phyloP scores from a whole-genome alignment of 441 rosid genomes.

The Bruguiera hainesii region DNA sequence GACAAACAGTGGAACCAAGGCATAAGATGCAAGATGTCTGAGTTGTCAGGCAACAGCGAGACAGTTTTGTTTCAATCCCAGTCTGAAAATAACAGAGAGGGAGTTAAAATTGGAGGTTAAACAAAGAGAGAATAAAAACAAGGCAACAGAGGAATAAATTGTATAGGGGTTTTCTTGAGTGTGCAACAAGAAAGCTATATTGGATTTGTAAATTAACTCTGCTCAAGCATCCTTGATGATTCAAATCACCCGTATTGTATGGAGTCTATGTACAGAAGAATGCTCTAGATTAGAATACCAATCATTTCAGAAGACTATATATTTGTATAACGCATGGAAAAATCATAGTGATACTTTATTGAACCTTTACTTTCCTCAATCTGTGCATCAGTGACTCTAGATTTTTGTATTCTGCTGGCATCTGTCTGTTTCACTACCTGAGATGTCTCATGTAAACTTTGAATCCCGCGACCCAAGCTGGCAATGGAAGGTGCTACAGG shows the following conservation, averaged over 20 bases:
- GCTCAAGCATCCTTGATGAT: constrained; percentile 2
- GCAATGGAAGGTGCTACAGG: constrained; percentile 90
- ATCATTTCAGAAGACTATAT: constrained; percentile 6
- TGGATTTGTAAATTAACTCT: background rate
- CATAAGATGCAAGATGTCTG: too few species aligned
- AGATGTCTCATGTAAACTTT: constrained; percentile 68
- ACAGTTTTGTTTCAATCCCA: too few species aligned
- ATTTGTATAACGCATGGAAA: background rate
- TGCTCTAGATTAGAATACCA: background rate
- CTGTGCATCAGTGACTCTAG: constrained; percentile 69
- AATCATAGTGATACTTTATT: constrained; percentile 26
- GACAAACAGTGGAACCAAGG: too few species aligned
- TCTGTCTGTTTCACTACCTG: constrained; percentile 48
- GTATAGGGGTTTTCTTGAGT: background rate
- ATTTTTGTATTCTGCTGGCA: constrained; percentile 59
- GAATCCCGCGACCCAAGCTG: constrained; percentile 86
- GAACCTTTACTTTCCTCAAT: constrained; percentile 53
- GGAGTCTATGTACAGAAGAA: constrained; percentile 14
- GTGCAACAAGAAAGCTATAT: background rate
- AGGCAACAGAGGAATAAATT: background rate
- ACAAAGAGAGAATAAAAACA: background rate
- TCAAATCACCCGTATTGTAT: background rate
- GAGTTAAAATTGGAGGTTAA: background rate
- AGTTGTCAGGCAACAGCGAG: too few species aligned
- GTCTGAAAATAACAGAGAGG: too few species aligned